Evolutionary conservation across 768 basidiomycete genomes (phyloP), one percentile per base, ranked within the genome.

Genomic region (Naganishia vishniacii): DNA sequence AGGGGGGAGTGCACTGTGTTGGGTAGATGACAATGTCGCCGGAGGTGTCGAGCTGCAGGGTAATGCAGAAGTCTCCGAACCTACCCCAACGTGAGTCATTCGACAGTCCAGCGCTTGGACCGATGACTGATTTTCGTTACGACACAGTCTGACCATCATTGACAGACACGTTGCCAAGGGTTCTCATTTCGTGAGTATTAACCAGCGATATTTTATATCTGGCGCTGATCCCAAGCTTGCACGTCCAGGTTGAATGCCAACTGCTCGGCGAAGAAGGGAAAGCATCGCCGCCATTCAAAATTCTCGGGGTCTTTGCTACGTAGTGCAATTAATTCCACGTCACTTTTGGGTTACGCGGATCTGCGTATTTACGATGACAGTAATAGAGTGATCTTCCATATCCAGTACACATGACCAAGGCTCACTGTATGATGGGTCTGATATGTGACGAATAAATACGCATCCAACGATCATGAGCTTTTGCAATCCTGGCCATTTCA

Each of bases 11-110:
- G 81, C 83, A 59, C 81, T 93, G 71, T 98, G 95, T 75, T 98
- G 94, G 94, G 95, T 99, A 32, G 95, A 99, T 76, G 93, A 99
- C 76, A 99, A 99, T 74, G 84, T 85, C 67, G 78, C 71, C 0
- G 94, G 95, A 4, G 86, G 85, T 29, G 84, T 84, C 65, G 81
- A 85, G 44, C 81, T 97, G 63, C 84, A 85, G 75, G 93, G 97
- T 72, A 84, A 84, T 1, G 89, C 81, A 3, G 84, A 87, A 62
- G 79, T 86, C 6, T 80, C 78, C 3, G 84, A 84, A 61, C 77
- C 84, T 0, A 83, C 81, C 59, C 83, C 90, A 31, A 81, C 83
- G 90, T 91, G 75, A 69, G 88, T 83, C 44, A 41, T 45, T 58
- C 62, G 32, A 51, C 53, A 58, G 53, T 64, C 45, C 47, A 18